phyloP scores from a whole-genome alignment of 495 filamentous ascomycete species.

The Neurospora sp. region DNA sequence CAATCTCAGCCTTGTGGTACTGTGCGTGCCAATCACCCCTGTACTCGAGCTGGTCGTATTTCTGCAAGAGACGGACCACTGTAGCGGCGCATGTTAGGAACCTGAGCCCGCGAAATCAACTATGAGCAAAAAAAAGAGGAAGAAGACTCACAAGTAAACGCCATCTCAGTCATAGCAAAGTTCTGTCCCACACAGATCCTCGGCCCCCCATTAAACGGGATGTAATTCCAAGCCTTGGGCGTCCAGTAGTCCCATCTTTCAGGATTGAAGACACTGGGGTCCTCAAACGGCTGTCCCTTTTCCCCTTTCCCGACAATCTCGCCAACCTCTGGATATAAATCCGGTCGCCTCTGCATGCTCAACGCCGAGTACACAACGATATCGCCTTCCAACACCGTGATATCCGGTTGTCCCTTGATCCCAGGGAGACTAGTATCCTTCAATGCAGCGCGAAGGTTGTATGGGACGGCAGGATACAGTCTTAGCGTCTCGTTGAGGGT shows the following conservation, averaged over 20 bases:
- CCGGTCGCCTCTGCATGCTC: conserved; percentile 42
- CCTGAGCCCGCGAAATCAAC: background rate
- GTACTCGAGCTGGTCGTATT: conserved; percentile 44
- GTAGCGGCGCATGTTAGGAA: background rate
- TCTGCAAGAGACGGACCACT: conserved; percentile 51
- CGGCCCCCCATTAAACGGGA: conserved; percentile 53
- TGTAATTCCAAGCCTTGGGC: conserved; percentile 50
- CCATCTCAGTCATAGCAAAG: conserved; percentile 49
- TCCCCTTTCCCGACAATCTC: conserved; percentile 2
- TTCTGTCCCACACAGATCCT: conserved; percentile 42
- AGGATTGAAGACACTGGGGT: conserved; percentile 43
- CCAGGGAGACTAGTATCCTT: conserved; percentile 24
- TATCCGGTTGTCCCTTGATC: conserved; percentile 14
- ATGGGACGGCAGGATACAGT: conserved; percentile 41
- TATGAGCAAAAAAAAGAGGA: background rate
- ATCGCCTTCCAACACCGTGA: conserved; percentile 27
- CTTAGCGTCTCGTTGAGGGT: conserved; percentile 39
- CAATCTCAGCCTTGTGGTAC: conserved; percentile 28
- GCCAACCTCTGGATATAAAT: conserved; percentile 35
- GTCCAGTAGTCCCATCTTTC: conserved; percentile 45
- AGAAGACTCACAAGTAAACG: conserved; percentile 24
- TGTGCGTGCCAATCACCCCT: conserved; percentile 33
- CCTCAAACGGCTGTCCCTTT: conserved; percentile 18
- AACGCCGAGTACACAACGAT: conserved; percentile 34
- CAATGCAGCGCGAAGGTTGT: conserved; percentile 36